A percentile compares a stretch with the other conserved stretches of the same genome.
Conservation (phyloP, 176 grass and related monocot species). For the Sorghum bicolor region DNA sequence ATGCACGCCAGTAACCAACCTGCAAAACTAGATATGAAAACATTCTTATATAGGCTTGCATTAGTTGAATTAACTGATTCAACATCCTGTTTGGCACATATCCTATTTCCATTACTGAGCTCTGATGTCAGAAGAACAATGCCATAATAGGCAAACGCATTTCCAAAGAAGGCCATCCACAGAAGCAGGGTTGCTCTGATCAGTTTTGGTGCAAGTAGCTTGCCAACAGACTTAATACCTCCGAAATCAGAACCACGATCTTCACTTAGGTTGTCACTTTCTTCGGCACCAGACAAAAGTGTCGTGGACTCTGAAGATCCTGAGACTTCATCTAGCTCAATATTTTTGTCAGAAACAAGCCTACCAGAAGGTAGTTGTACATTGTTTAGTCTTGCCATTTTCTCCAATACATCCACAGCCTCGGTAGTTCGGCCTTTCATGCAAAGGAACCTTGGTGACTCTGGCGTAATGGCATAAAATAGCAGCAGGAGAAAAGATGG, state of each 20-base stretch:
- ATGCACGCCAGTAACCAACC: conserved; percentile 41
- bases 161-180: conserved; percentile 96
- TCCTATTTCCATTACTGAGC: conserved; percentile 73
- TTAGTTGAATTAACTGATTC: conserved; percentile 54
- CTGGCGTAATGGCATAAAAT: conserved; percentile 77
- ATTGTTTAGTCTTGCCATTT: conserved; percentile 71
- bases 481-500: conserved; percentile 82
- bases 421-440: conserved; percentile 63
- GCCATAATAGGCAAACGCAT: conserved; percentile 95
- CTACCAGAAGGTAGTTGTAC: conserved; percentile 57
- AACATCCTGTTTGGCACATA: conserved; percentile 57
- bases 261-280: conserved; percentile 29
- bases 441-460: conserved; percentile 92
- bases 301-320: conserved; percentile 55
- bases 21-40: conserved; percentile 95
- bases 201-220: conserved; percentile 65
- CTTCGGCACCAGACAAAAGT: conserved; percentile 46
- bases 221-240: conserved; percentile 54
- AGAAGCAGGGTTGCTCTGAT: conserved; percentile 84
- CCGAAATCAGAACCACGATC: conserved; percentile 45
- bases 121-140: conserved; percentile 95
- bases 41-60: conserved; percentile 73
- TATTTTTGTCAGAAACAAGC: conserved; percentile 69
- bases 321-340: conserved; percentile 67
- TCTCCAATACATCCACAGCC: conserved; percentile 63